Percentiles rank a stretch among this genome's conserved stretches.
Conservation (phyloP, 768 basidiomycete species). For the Tylopilus subfusipes region DNA sequence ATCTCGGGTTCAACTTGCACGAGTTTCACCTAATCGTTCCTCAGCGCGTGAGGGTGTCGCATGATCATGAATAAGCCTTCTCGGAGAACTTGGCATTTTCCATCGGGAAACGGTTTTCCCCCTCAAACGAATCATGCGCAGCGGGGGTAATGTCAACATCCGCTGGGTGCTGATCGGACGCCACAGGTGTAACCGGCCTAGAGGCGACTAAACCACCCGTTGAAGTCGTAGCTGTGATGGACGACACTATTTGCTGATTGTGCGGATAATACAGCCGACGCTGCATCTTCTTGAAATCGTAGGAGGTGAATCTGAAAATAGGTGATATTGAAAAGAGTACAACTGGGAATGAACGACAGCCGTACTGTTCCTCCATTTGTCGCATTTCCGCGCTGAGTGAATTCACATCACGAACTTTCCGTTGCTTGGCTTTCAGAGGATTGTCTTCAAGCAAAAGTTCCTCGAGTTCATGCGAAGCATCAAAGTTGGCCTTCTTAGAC, state of each 20-base stretch:
- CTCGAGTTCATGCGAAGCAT: slow-evolving; percentile 96
- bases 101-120: slow-evolving; percentile 36
- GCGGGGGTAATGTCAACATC: slow-evolving; percentile 40
- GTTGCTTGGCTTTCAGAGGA: slow-evolving; percentile 89
- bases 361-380: slow-evolving; percentile 97
- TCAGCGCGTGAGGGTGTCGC: not conserved
- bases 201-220: slow-evolving; percentile 68
- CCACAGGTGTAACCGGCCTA: slow-evolving; percentile 68
- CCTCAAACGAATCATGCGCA: slow-evolving; percentile 42
- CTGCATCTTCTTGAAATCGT: slow-evolving; percentile 91
- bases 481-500: slow-evolving; percentile 99
- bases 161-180: slow-evolving; percentile 41
- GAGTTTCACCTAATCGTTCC: not conserved
- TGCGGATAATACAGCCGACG: slow-evolving; percentile 89
- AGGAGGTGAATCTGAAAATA: slow-evolving; percentile 71
- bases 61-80: slow-evolving; percentile 47
- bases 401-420: slow-evolving; percentile 82
- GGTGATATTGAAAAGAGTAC: not conserved
- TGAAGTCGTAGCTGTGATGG: slow-evolving; percentile 71
- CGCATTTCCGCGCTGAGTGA: slow-evolving; percentile 88
- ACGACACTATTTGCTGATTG: slow-evolving; percentile 60
- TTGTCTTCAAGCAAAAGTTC: slow-evolving; percentile 96
- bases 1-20: slow-evolving; percentile 1
- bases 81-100: slow-evolving; percentile 43
- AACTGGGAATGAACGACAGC: slow-evolving; percentile 1